Conservation (phyloP, 225 moss, liverwort and hornwort species). For the Climacium dendroides region DNA sequence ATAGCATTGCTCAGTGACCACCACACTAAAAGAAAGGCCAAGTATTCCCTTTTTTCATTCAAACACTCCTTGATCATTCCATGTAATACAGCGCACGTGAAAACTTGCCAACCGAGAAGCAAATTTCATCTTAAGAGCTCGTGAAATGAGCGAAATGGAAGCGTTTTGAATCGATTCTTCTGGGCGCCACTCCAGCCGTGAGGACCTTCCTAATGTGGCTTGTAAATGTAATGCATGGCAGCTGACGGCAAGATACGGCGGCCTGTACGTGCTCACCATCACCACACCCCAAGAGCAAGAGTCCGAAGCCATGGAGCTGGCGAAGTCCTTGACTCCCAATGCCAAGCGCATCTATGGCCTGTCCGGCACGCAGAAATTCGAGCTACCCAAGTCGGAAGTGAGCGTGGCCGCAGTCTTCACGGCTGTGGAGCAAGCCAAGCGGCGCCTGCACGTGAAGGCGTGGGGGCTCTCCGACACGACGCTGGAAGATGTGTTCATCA, state of each 20-base stretch:
- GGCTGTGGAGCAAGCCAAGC: slow-evolving; percentile 50
- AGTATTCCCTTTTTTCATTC: too few relatives aligned
- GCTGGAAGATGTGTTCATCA: slow-evolving; percentile 84
- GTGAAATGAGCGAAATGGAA: neutral
- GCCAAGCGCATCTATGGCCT: slow-evolving; percentile 62
- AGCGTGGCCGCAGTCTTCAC: slow-evolving; percentile 50
- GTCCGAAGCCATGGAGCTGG: slow-evolving; percentile 21
- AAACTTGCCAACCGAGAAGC: too few relatives aligned
- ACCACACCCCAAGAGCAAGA: slow-evolving; percentile 57
- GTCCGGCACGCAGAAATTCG: slow-evolving; percentile 85
- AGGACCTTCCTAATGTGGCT: neutral
- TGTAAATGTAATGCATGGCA: neutral
- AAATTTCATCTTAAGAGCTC: neutral
- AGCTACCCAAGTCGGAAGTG: slow-evolving; percentile 69
- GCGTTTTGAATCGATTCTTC: neutral
- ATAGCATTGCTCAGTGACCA: too few relatives aligned
- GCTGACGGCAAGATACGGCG: slow-evolving; percentile 82
- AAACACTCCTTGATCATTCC: too few relatives aligned
- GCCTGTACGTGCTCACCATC: slow-evolving; percentile 66
- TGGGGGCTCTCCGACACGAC: slow-evolving; percentile 94
- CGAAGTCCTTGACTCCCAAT: slow-evolving; percentile 26
- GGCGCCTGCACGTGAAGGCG: slow-evolving; percentile 43
- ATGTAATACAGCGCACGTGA: too few relatives aligned
- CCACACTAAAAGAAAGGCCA: too few relatives aligned
- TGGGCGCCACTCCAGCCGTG: neutral